These are phyloP conservation scores for Plantago ovata DNA, from an alignment of 257 asterid species.

Conservation along the genomic window DNA sequence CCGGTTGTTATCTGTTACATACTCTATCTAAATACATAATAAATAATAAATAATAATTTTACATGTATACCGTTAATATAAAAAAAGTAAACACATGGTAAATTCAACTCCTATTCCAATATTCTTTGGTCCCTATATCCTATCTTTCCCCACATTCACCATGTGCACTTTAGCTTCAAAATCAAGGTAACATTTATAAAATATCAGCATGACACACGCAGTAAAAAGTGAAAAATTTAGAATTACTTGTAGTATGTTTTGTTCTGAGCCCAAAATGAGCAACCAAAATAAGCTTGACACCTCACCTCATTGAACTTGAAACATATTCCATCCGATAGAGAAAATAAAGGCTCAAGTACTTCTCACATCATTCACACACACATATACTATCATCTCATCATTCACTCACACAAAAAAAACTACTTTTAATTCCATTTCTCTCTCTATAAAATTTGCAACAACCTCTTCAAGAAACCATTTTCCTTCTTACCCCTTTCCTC, in stretches of 20 bases:
- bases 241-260: too few relatives aligned
- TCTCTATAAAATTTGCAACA: conserved; percentile 4
- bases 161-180: too few relatives aligned
- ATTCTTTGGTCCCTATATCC: background rate
- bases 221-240: too few relatives aligned
- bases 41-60: too few relatives aligned
- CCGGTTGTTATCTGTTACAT: too few relatives aligned
- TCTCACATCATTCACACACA: conserved; percentile 28
- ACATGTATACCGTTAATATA: too few relatives aligned
- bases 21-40: too few relatives aligned
- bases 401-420: conserved; percentile 2
- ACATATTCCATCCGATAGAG: conserved; percentile 41
- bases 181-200: background rate
- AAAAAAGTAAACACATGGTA: too few relatives aligned
- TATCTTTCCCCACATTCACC: background rate
- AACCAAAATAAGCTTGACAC: conserved; percentile 42
- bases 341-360: conserved; percentile 35
- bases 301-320: conserved; percentile 31
- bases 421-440: conserved; percentile 1
- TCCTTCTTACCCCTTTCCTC: conserved; percentile 12
- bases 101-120: background rate
- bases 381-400: conserved; percentile 28
- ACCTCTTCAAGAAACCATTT: conserved; percentile 15
- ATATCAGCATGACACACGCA: too few relatives aligned
- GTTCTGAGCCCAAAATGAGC: too few relatives aligned